Evolutionary conservation across 306 rosid genomes (phyloP).

Genomic region (Cucurbita ficifolia): DNA sequence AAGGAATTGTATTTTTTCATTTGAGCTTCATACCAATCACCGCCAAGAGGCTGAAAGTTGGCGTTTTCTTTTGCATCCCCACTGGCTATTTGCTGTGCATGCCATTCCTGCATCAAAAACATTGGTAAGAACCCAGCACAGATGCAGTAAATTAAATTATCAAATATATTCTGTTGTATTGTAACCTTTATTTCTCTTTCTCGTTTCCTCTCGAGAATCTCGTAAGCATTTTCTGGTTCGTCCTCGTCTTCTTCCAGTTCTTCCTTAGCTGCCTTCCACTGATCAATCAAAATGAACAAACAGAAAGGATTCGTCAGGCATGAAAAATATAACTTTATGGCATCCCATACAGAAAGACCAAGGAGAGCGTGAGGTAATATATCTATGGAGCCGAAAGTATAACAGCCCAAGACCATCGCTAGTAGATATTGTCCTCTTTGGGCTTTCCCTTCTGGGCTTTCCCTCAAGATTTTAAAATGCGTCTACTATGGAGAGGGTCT

Average conservation of each 20-base stretch:
- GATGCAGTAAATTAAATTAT: background rate
- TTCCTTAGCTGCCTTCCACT: slow-evolving; percentile 99
- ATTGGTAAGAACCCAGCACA: slow-evolving; percentile 16
- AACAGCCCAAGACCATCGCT: no score
- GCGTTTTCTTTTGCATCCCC: slow-evolving; percentile 97
- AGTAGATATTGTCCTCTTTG: no score
- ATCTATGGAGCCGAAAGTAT: background rate
- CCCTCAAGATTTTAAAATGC: no score
- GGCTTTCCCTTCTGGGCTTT: no score
- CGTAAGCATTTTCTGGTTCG: slow-evolving; percentile 63
- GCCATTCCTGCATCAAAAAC: slow-evolving; percentile 57
- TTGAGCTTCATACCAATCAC: slow-evolving; percentile 62
- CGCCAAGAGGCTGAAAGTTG: slow-evolving; percentile 89
- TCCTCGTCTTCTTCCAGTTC: slow-evolving; percentile 93
- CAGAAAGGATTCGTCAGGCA: background rate
- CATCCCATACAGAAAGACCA: background rate
- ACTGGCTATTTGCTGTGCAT: slow-evolving; percentile 68
- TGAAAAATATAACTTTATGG: background rate
- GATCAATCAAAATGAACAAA: slow-evolving; percentile 3
- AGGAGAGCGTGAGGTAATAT: background rate
- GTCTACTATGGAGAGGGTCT: no score
- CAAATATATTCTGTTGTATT: background rate
- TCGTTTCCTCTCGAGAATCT: slow-evolving; percentile 70
- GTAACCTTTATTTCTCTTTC: slow-evolving; percentile 89
- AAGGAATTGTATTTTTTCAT: background rate